Base-by-base conservation (phyloP, 2,329 filamentous ascomycete genomes). In the Blastomyces gilchristii region DNA sequence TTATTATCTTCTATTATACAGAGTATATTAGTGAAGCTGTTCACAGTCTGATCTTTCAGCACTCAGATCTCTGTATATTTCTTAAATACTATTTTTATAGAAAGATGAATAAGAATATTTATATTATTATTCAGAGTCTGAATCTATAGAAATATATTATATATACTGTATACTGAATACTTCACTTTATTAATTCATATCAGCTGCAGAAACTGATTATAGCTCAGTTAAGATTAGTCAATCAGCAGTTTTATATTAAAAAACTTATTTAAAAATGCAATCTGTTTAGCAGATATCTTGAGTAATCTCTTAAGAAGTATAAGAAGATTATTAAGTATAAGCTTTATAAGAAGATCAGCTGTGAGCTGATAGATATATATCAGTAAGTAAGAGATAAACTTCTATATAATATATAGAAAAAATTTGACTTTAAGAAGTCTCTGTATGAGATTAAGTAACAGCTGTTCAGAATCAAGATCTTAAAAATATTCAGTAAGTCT, bases 101-200 rank as follows among this genome's bases (percentile, higher is more conserved):
- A 60, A 63, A 60, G 52, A 65, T 68, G 31, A 66, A 61, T 39
- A 63, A 58, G 22, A 62, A 70, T 37, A 16, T 67, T 39, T n/a
- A 45, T 34, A 63, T 63, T 11, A 68, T 73, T 43, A 66, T 71
- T 53, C 60, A 63, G 45, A 67, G 69, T 47, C 62, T 68, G 8
- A 54, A 67, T 58, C 67, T 63, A 31, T 47, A 71, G 61, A 60
- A 63, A 18, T 63, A 68, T 28, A 63, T 71, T 25, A 72, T 71
- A 61, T 60, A 63, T 47, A 65, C 65, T 31, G 65, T 65, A 52
- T 68, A 53, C 60, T 65, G 65, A 43, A 71, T 71, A 52, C 67
- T 67, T 59, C 66, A 63, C 16, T 68, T 63, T 25, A 69, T 72
- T 47, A 65, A 72, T 65, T 67, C 64, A 22, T 52, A 61, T 45